Percentiles rank a stretch among this genome's conserved stretches.
Evolutionary conservation across 2,329 filamentous ascomycete genomes (phyloP).

Genomic region (Arthrobotrys conoides): DNA sequence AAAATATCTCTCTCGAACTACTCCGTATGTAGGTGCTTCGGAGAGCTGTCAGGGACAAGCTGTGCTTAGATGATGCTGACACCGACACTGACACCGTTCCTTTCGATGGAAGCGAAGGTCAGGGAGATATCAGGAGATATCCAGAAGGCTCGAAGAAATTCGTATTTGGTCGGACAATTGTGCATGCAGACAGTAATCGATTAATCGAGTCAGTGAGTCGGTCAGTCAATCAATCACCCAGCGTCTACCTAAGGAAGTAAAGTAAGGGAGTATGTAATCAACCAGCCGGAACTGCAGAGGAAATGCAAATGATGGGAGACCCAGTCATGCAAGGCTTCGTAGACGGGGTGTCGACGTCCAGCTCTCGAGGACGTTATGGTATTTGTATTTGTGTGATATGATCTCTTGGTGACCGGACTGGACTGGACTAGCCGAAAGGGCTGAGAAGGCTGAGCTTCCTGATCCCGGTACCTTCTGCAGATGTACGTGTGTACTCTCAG

Average conservation of each 20-base stretch:
- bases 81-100: not conserved
- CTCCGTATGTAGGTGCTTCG: not conserved
- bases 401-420: not conserved
- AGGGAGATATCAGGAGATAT: constrained; percentile 2
- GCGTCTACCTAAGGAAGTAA: too few species aligned
- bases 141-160: not conserved
- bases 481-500: constrained; percentile 1
- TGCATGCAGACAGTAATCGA: constrained; percentile 22
- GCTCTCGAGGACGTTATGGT: constrained; percentile 10
- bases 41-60: constrained; percentile 18
- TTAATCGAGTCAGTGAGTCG: not conserved
- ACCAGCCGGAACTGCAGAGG: not conserved
- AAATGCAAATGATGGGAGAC: not conserved
- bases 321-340: constrained; percentile 28
- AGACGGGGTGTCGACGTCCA: not conserved
- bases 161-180: constrained; percentile 39
- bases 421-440: constrained; percentile 57
- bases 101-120: constrained; percentile 17
- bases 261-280: not conserved
- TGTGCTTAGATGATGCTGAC: constrained; percentile 30
- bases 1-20: constrained; percentile 3
- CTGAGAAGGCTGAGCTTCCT: constrained; percentile 51
- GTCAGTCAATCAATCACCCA: not conserved
- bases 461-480: constrained; percentile 36
- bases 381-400: not conserved